Conservation (phyloP, 225 moss, liverwort and hornwort genomes). For the Pseudisothecium myosuroides region DNA sequence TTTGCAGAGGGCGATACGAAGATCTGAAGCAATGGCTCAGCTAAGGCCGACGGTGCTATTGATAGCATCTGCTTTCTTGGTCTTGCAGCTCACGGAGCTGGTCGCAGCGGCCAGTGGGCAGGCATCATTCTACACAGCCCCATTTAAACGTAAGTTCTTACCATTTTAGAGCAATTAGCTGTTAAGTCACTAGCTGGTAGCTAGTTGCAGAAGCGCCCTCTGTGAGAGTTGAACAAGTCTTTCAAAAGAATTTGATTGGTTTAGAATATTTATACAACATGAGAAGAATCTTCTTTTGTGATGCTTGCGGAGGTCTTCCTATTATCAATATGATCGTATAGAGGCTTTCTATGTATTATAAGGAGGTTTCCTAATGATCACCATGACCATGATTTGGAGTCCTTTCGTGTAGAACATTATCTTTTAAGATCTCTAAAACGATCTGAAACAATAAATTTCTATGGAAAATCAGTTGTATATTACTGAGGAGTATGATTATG, state of each 20-base stretch:
- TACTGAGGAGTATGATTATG: background rate
- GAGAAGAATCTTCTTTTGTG: background rate
- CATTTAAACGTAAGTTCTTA: background rate
- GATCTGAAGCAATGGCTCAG: background rate
- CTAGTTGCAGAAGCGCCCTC: background rate
- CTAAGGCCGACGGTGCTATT: background rate
- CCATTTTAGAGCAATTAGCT: background rate
- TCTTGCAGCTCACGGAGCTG: background rate
- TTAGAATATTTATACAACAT: background rate
- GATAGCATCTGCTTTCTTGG: background rate
- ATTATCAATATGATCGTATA: background rate
- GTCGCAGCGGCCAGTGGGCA: background rate
- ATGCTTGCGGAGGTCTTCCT: background rate
- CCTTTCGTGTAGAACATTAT: background rate
- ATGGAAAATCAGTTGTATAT: background rate
- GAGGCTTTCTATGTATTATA: background rate
- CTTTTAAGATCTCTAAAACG: background rate
- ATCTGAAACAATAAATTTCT: background rate
- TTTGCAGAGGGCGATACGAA: background rate
- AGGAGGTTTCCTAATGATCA: background rate
- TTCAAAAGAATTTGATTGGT: no score
- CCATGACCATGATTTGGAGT: background rate
- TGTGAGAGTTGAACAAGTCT: background rate
- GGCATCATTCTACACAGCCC: background rate
- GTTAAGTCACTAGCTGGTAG: background rate